These are phyloP conservation scores for Microsporum audouinii DNA, from an alignment of 2,329 filamentous ascomycete genomes.

Conservation along the genomic window DNA sequence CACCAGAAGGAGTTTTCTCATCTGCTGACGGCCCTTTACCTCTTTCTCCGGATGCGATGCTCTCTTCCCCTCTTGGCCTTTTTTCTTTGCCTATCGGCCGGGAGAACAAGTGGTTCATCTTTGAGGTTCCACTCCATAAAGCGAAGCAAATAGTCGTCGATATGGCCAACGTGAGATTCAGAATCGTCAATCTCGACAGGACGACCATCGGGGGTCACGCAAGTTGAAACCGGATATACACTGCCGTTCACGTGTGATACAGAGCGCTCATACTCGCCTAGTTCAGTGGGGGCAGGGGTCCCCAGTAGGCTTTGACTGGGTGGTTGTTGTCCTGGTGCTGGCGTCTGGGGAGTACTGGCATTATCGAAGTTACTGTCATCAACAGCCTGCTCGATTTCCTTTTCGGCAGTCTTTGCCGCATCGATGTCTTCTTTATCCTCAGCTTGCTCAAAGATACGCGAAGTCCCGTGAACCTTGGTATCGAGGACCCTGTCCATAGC, in stretches of 20 bases:
- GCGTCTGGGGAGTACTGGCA: slow-evolving; percentile 34
- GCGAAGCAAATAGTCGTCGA: slow-evolving; percentile 65
- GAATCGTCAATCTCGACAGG: slow-evolving; percentile 22
- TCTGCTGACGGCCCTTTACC: slow-evolving; percentile 11
- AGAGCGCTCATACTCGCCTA: slow-evolving; percentile 21
- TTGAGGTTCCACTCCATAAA: slow-evolving; percentile 52
- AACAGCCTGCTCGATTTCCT: slow-evolving; percentile 63
- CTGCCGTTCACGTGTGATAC: slow-evolving; percentile 9
- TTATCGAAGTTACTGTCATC: slow-evolving; percentile 79
- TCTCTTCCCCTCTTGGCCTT: slow-evolving; percentile 39
- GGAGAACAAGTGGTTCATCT: slow-evolving; percentile 39
- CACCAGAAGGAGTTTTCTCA: not conserved
- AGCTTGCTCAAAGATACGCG: slow-evolving; percentile 70
- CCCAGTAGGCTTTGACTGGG: slow-evolving; percentile 22
- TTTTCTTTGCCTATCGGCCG: slow-evolving; percentile 39
- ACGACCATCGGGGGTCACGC: slow-evolving; percentile 14
- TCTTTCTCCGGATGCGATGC: slow-evolving; percentile 29
- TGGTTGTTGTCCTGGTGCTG: slow-evolving; percentile 15
- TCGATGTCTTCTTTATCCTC: slow-evolving; percentile 88
- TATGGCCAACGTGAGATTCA: slow-evolving; percentile 44
- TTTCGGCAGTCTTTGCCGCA: slow-evolving; percentile 76
- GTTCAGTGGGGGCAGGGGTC: slow-evolving; percentile 29
- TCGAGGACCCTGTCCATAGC: slow-evolving; percentile 81
- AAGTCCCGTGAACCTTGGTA: slow-evolving; percentile 51
- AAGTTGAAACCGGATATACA: slow-evolving; percentile 17